Conservation (phyloP, 164 flowering plant genomes). For the Macadamia tetraphylla region DNA sequence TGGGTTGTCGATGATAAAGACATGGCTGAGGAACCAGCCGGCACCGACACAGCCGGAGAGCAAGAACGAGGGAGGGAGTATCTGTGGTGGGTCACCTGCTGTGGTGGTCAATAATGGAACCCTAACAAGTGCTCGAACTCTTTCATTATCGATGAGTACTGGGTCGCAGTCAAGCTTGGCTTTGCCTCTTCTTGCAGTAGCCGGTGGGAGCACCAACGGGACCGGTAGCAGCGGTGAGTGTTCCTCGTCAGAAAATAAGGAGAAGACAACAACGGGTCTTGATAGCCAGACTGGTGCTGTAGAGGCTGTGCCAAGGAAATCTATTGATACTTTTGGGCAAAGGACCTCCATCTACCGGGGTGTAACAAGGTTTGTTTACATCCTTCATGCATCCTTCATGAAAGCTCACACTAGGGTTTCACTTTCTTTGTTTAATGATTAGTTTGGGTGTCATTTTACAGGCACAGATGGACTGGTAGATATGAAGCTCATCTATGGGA, state of each 20-base stretch:
- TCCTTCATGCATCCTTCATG: not conserved
- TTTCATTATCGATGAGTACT: constrained; percentile 72
- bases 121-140: constrained; percentile 31
- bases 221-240: constrained; percentile 28
- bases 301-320: constrained; percentile 64
- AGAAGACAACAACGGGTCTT: constrained; percentile 13
- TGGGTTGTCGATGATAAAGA: constrained; percentile 85
- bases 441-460: constrained; percentile 16
- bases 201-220: constrained; percentile 16
- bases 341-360: constrained; percentile 96
- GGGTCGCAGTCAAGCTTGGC: constrained; percentile 41
- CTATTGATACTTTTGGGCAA: constrained; percentile 89
- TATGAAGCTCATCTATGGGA: constrained; percentile 99
- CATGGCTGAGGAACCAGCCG: constrained; percentile 83
- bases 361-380: constrained; percentile 62
- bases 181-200: constrained; percentile 26
- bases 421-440: not conserved
- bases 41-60: constrained; percentile 27
- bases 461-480: constrained; percentile 98
- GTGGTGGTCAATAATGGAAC: constrained; percentile 2
- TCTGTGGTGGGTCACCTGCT: constrained; percentile 1
- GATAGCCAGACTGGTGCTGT: constrained; percentile 42
- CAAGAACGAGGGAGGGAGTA: constrained; percentile 13
- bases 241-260: constrained; percentile 35
- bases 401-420: not conserved